Evolutionary conservation across 805 yeast species (phyloP).

Genomic region (Kuraishia cidri): DNA sequence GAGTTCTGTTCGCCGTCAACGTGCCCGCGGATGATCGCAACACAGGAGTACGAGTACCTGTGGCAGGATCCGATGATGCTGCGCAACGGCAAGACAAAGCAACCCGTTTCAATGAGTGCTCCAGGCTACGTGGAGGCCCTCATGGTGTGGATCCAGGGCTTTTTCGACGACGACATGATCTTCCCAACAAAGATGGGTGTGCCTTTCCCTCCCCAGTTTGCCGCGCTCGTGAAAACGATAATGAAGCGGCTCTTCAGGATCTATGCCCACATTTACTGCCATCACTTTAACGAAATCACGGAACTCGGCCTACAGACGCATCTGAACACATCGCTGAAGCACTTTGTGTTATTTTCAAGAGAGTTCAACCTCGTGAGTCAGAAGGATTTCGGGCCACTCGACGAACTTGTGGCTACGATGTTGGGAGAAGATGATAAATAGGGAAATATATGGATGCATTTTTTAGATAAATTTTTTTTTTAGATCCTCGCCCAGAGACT

Average conservation of each 20-base stretch:
- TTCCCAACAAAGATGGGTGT: constrained; percentile 89
- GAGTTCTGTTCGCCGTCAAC: constrained; percentile 93
- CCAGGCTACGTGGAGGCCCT: constrained; percentile 91
- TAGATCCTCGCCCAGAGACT: no score
- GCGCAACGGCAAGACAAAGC: constrained; percentile 27
- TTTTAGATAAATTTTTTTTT: no score
- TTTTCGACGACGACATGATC: constrained; percentile 80
- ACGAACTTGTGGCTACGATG: constrained; percentile 71
- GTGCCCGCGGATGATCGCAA: constrained; percentile 97
- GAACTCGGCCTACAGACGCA: constrained; percentile 91
- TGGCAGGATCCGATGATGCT: constrained; percentile 77
- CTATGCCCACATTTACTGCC: constrained; percentile 96
- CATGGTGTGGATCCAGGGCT: constrained; percentile 93
- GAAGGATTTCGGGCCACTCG: constrained; percentile 88
- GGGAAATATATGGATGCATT: no score
- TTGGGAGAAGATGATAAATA: constrained; percentile 31
- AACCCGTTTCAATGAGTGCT: constrained; percentile 85
- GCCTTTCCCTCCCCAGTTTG: constrained; percentile 85
- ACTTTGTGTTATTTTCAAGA: constrained; percentile 78
- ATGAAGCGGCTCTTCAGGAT: constrained; percentile 88
- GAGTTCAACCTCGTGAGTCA: constrained; percentile 72
- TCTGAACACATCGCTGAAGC: constrained; percentile 89
- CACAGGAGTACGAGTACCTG: constrained; percentile 90
- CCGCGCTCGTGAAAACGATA: constrained; percentile 71
- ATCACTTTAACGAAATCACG: constrained; percentile 91